Evolutionary conservation across 2,329 filamentous ascomycete species (phyloP), one percentile per base, ranked within the genome.

Genomic region (Colletotrichum liriopes): DNA sequence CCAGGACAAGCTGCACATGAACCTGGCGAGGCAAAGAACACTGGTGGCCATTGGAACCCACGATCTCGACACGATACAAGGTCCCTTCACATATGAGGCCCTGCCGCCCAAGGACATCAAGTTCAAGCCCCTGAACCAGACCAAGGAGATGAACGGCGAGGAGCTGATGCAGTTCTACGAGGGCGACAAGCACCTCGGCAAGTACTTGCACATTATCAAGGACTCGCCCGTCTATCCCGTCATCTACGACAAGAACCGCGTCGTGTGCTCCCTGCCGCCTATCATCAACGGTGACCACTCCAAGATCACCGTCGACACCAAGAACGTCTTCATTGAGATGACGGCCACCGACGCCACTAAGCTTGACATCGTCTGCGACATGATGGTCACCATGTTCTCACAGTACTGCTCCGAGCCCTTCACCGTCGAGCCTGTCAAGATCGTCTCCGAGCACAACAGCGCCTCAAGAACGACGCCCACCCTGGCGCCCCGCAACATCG

Each of bases 241-340:
- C 79, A 97, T 99, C 79, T 96, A 95, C 82, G 96, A 99, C 81
- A 90, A 94, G 64, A 93, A 98, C 80, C 89, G 91, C 54, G 91
- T 90, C 55, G 95, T 99, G 45, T 96, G 96, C 84, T 98, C 96
- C 9, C 88, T 99, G 78, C 96, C 96, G 1, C 96, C 96, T 23
- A 98, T 99, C 78, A 99, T 99, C 87, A 99, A 99, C 85, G 91
- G 95, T 78, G 91, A 99, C 79, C 95, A 96, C 84, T 98, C 95
- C 78, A 99, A 99, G 85, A 99, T 99, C 81, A 94, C 92, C 9
- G 85, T 97, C 55, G 86, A 97, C 81, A 98, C 95, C 71, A 96
- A 90, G 80, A 98, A 99, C 79, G 91, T 99, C 79, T 94, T 99
- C 83, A 97, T 99, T 81, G 96, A 99, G 84, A 95, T 98, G 78